Percentiles rank a stretch among this genome's conserved stretches.
phyloP scores from a whole-genome alignment of 805 yeast species.

The Cyberlindnera euphorbiae region DNA sequence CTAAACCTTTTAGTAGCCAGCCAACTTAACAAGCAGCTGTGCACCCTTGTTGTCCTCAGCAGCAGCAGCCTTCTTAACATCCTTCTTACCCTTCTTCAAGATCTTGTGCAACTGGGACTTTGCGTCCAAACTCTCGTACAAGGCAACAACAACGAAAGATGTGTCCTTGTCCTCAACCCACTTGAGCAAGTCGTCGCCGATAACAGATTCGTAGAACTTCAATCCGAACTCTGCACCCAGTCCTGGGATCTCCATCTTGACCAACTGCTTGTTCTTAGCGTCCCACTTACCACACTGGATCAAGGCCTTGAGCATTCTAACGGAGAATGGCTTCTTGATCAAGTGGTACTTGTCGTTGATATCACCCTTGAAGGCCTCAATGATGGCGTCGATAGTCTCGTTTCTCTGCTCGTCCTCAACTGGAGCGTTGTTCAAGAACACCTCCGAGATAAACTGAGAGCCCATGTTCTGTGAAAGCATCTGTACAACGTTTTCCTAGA shows the following conservation, averaged over 20 bases:
- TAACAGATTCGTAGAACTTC: slow-evolving; percentile 47
- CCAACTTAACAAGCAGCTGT: slow-evolving; percentile 40
- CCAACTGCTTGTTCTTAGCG: slow-evolving; percentile 50
- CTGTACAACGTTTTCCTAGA: slow-evolving; percentile 45
- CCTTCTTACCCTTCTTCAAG: slow-evolving; percentile 46
- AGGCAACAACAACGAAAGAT: slow-evolving; percentile 76
- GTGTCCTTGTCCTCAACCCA: slow-evolving; percentile 73
- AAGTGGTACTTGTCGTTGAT: slow-evolving; percentile 63
- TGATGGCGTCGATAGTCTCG: slow-evolving; percentile 49
- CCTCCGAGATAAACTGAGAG: slow-evolving; percentile 77
- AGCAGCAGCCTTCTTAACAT: slow-evolving; percentile 36
- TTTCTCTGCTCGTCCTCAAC: slow-evolving; percentile 36
- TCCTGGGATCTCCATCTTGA: slow-evolving; percentile 39
- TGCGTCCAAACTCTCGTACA: slow-evolving; percentile 60
- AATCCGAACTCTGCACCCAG: slow-evolving; percentile 58
- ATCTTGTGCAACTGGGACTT: slow-evolving; percentile 47
- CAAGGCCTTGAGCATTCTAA: slow-evolving; percentile 68
- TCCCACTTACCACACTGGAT: slow-evolving; percentile 87
- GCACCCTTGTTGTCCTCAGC: slow-evolving; percentile 61
- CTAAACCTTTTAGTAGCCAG: slow-evolving; percentile 13
- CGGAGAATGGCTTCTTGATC: slow-evolving; percentile 64
- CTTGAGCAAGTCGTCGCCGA: slow-evolving; percentile 41
- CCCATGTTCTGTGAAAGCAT: slow-evolving; percentile 70
- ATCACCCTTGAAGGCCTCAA: slow-evolving; percentile 61
- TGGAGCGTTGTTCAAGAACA: slow-evolving; percentile 52